Evolutionary conservation across 164 flowering plant genomes (phyloP).

Genomic region (Echeveria elegans): DNA sequence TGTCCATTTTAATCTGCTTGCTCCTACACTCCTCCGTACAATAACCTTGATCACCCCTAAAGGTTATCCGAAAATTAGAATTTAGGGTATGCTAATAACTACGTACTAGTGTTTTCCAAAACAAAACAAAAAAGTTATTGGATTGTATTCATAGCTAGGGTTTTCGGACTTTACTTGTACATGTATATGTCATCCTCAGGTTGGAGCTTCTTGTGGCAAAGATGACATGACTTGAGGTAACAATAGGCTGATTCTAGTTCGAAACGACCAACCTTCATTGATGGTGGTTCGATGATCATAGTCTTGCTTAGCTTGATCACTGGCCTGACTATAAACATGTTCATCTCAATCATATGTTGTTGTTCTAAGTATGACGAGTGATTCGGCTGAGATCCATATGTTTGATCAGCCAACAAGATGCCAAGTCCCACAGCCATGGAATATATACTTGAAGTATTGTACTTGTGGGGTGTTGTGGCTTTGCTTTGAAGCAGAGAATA

Average conservation of each 20-base stretch:
- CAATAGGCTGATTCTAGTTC: background rate
- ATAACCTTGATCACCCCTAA: background rate
- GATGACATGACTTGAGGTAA: background rate
- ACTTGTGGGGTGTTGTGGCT: background rate
- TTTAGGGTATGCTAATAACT: background rate
- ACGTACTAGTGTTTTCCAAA: too few relatives aligned
- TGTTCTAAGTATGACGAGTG: background rate
- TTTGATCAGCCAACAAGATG: slow-evolving; percentile 3
- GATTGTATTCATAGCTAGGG: too few relatives aligned
- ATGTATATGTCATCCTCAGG: background rate
- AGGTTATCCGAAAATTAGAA: background rate
- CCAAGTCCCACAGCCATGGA: background rate
- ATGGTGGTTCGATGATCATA: background rate
- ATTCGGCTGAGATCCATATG: background rate
- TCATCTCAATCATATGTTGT: background rate
- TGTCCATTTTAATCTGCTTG: background rate
- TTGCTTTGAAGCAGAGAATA: background rate
- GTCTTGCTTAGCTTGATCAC: slow-evolving; percentile 4
- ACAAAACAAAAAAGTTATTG: too few relatives aligned
- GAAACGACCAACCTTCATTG: too few relatives aligned
- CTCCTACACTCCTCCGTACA: slow-evolving; percentile 1
- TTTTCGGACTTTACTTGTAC: background rate
- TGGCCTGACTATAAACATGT: background rate
- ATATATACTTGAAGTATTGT: background rate
- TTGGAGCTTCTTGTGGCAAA: slow-evolving; percentile 6